A percentile compares a stretch with the other conserved stretches of the same genome.
phyloP scores from a whole-genome alignment of 441 rosid species.

The Erodium moschatum region DNA sequence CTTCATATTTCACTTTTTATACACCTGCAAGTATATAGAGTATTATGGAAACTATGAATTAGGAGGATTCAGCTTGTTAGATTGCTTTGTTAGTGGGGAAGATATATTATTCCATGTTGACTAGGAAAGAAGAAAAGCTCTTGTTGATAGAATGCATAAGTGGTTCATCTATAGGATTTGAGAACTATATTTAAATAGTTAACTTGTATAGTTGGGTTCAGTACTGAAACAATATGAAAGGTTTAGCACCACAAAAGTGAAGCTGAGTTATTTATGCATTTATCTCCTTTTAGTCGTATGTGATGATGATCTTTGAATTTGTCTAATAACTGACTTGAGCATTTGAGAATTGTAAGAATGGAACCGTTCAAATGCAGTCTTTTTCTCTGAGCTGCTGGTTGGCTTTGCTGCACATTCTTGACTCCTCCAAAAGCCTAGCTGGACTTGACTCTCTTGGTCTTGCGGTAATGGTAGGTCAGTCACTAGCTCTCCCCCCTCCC shows the following conservation, averaged over 20 bases:
- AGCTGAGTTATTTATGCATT: neutral
- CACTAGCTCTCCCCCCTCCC: too few relatives aligned
- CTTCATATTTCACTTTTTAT: neutral
- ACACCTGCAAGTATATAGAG: neutral
- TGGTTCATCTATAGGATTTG: neutral
- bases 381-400: neutral
- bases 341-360: constrained; percentile 2
- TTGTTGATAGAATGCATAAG: neutral
- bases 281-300: neutral
- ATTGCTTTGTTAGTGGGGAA: neutral
- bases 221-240: neutral
- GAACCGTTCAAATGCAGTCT: neutral
- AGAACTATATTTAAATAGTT: neutral
- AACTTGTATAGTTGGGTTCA: neutral
- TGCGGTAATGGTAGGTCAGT: neutral
- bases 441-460: constrained; percentile 1
- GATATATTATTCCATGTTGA: neutral
- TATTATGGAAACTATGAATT: neutral
- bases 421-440: neutral
- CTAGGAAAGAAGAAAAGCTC: neutral
- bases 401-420: constrained; percentile 7
- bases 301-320: neutral
- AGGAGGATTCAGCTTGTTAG: neutral
- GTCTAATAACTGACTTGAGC: neutral
- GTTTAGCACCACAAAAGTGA: neutral